Evolutionary conservation across 768 basidiomycete species (phyloP).

Genomic region (Rossbeevera mucosa): DNA sequence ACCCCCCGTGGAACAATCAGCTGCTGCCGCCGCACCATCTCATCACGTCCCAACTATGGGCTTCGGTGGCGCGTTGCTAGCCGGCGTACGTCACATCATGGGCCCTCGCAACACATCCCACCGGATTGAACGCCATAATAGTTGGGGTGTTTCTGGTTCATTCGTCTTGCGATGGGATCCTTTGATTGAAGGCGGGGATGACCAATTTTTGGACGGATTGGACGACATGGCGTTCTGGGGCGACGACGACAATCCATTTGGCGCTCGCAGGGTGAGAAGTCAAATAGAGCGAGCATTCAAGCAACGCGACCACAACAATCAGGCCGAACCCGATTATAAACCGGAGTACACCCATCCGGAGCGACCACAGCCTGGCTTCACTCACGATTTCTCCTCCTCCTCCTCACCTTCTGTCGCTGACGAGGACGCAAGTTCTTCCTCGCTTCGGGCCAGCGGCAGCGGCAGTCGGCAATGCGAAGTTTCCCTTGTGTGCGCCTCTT

Average conservation of each 20-base stretch:
- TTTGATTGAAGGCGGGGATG: slow-evolving; percentile 14
- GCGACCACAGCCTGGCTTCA: slow-evolving; percentile 56
- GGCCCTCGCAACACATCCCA: slow-evolving; percentile 10
- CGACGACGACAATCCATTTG: slow-evolving; percentile 11
- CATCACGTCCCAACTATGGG: slow-evolving; percentile 58
- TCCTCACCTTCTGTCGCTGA: slow-evolving; percentile 32
- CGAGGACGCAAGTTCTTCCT: slow-evolving; percentile 39
- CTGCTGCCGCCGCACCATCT: slow-evolving; percentile 44
- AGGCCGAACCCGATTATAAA: slow-evolving; percentile 43
- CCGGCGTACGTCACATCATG: slow-evolving; percentile 34
- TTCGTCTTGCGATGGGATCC: slow-evolving; percentile 31
- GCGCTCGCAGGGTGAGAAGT: slow-evolving; percentile 13
- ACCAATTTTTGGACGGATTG: slow-evolving; percentile 10
- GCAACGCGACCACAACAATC: slow-evolving; percentile 11
- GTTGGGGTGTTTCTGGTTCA: slow-evolving; percentile 25
- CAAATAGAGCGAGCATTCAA: slow-evolving; percentile 25
- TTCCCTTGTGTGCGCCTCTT: slow-evolving; percentile 62
- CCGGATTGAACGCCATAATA: slow-evolving; percentile 11
- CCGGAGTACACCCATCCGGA: slow-evolving; percentile 62
- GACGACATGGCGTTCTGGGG: slow-evolving; percentile 17
- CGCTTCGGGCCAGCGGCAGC: slow-evolving; percentile 22
- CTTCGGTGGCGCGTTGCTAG: slow-evolving; percentile 59
- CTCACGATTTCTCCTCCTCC: slow-evolving; percentile 55
- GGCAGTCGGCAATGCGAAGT: slow-evolving; percentile 30
- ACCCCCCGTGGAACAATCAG: slow-evolving; percentile 21